Conservation (phyloP, 1,284 basidiomycete genomes). For the Sporisorium exsertum region DNA sequence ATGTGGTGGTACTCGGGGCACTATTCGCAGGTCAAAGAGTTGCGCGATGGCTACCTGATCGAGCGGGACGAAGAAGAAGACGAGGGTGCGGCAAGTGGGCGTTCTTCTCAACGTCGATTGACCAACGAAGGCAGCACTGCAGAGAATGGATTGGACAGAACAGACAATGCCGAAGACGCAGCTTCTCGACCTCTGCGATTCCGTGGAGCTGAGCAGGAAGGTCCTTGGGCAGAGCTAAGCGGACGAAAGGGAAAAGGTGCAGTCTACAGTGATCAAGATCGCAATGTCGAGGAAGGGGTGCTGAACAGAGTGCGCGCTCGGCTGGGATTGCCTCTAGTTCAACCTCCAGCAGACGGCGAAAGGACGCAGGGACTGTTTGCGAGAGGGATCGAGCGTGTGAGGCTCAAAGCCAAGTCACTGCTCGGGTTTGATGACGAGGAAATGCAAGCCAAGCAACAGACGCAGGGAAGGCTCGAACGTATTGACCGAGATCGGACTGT, state of each 20-base stretch:
- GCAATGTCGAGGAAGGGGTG: conserved; percentile 41
- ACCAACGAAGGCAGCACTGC: background rate
- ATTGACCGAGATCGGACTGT: conserved; percentile 44
- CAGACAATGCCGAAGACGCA: background rate
- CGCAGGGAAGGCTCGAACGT: conserved; percentile 32
- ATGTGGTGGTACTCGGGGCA: conserved; percentile 57
- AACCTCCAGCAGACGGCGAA: conserved; percentile 15
- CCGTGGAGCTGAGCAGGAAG: conserved; percentile 45
- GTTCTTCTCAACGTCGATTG: background rate
- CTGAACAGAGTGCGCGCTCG: conserved; percentile 34
- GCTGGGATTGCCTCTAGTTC: conserved; percentile 27
- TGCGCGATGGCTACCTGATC: conserved; percentile 49
- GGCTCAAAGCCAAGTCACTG: conserved; percentile 24
- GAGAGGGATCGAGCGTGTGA: conserved; percentile 7
- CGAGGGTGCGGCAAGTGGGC: background rate
- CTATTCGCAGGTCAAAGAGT: conserved; percentile 47
- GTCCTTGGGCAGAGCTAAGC: conserved; percentile 45
- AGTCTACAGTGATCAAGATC: conserved; percentile 47
- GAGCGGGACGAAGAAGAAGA: conserved; percentile 47
- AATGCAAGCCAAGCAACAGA: conserved; percentile 36
- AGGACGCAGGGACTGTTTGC: conserved; percentile 12
- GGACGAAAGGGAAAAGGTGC: conserved; percentile 37
- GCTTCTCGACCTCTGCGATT: conserved; percentile 13
- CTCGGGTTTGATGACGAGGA: conserved; percentile 43
- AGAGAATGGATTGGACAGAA: background rate